Percentiles rank a stretch among this genome's conserved stretches.
phyloP scores from a whole-genome alignment of 2,329 filamentous ascomycete genomes.

The Periconia sp. region DNA sequence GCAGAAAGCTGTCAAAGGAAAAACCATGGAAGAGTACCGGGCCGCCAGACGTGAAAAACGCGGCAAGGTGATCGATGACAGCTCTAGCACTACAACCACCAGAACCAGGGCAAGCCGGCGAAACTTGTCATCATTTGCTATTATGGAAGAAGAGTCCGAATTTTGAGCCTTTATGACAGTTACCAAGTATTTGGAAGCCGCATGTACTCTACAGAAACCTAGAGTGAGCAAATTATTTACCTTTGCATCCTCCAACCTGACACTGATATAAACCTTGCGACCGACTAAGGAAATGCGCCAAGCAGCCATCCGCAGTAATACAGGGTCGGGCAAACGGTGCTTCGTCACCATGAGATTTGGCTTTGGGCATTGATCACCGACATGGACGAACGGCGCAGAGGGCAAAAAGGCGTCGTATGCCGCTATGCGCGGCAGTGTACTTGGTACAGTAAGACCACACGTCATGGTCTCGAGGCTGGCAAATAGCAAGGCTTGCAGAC shows the following conservation, averaged over 20 bases:
- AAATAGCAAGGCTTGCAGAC: background rate
- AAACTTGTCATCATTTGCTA: slow-evolving; percentile 61
- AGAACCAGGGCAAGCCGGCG: slow-evolving; percentile 38
- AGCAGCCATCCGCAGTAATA: no score
- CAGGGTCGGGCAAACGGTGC: no score
- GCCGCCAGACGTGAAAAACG: slow-evolving; percentile 29
- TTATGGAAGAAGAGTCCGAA: slow-evolving; percentile 68
- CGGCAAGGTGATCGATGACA: slow-evolving; percentile 16
- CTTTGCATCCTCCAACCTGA: no score
- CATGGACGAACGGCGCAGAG: no score
- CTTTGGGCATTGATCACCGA: no score
- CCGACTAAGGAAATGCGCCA: no score
- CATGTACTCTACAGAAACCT: no score
- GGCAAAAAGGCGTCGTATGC: no score
- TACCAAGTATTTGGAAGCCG: no score
- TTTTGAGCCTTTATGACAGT: slow-evolving; percentile 30
- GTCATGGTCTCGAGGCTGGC: background rate
- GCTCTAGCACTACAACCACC: slow-evolving; percentile 23
- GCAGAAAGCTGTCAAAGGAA: slow-evolving; percentile 11
- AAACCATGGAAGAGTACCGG: slow-evolving; percentile 34
- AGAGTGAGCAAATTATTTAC: no score
- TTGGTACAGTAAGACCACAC: background rate
- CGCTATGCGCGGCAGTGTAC: background rate
- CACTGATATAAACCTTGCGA: no score
- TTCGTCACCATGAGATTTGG: no score